These are phyloP conservation scores for bread wheat (Triticum aestivum) DNA, from an alignment of 176 grass and related monocot genomes.

Conservation along the genomic window DNA sequence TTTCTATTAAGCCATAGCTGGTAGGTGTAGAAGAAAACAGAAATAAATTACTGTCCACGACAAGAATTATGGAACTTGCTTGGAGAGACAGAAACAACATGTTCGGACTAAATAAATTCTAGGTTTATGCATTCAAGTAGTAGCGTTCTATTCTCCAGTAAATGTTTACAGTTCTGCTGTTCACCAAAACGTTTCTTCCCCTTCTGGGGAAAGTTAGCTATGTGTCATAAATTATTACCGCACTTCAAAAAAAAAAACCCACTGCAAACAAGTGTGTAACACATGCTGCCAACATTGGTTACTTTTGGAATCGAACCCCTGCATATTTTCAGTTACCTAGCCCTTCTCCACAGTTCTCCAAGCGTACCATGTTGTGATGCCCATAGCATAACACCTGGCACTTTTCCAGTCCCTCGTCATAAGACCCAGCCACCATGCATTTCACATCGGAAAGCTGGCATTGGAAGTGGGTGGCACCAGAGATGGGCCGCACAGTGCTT, in stretches of 20 bases:
- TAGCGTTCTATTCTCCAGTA: conserved; percentile 14
- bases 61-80: neutral
- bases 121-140: conserved; percentile 7
- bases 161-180: conserved; percentile 5
- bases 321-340: neutral
- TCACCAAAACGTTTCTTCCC: neutral
- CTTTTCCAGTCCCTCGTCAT: neutral
- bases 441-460: neutral
- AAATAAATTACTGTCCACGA: neutral
- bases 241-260: conserved; percentile 1
- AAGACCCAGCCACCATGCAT: neutral
- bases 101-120: conserved; percentile 3
- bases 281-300: conserved; percentile 7
- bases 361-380: neutral
- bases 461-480: neutral
- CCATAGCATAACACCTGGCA: neutral
- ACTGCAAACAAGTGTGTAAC: conserved; percentile 14
- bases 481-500: neutral
- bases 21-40: conserved; percentile 14
- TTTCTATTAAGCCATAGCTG: conserved; percentile 11
- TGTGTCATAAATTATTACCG: neutral
- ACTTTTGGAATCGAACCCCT: neutral
- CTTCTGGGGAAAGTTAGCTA: conserved; percentile 9
- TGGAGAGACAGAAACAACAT: conserved; percentile 9
- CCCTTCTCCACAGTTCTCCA: conserved; percentile 23